Percentiles rank a stretch among this genome's conserved stretches.
Conservation (phyloP, 2,329 filamentous ascomycete genomes). For the Cladobotryum protrusum region DNA sequence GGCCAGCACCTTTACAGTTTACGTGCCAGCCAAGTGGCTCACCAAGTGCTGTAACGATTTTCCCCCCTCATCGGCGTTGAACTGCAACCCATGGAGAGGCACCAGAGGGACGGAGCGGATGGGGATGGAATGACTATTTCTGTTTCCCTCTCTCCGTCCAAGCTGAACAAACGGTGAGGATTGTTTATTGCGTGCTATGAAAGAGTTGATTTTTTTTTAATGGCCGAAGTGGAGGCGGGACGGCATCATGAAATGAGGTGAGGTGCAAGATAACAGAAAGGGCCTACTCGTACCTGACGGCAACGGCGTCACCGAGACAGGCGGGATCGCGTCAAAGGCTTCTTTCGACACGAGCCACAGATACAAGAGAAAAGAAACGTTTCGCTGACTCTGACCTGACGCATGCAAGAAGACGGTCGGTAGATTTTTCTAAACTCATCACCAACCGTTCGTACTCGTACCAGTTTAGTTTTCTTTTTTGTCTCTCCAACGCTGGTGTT, state of each 20-base stretch:
- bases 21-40: too few relatives aligned
- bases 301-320: constrained; percentile 10
- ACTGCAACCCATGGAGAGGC: too few relatives aligned
- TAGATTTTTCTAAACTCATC: constrained; percentile 3
- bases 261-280: not conserved
- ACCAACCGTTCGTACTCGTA: constrained; percentile 2
- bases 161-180: too few relatives aligned
- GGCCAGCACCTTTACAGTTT: not conserved
- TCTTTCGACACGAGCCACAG: not conserved
- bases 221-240: constrained; percentile 3
- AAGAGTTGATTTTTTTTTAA: too few relatives aligned
- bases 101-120: too few relatives aligned
- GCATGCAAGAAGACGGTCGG: not conserved
- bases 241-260: not conserved
- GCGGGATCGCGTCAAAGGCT: constrained; percentile 6
- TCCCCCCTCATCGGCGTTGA: too few relatives aligned
- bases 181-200: too few relatives aligned
- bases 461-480: too few relatives aligned
- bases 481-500: too few relatives aligned
- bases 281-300: not conserved
- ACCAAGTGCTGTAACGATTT: too few relatives aligned
- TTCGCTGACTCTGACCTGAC: constrained; percentile 4
- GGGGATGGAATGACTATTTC: too few relatives aligned
- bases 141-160: too few relatives aligned
- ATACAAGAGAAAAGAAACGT: constrained; percentile 6